Percentiles rank a stretch among this genome's conserved stretches.
These are phyloP conservation scores for Phaeosphaeriaceae sp. DNA, from an alignment of 2,329 filamentous ascomycete species.

Conservation along the genomic window DNA sequence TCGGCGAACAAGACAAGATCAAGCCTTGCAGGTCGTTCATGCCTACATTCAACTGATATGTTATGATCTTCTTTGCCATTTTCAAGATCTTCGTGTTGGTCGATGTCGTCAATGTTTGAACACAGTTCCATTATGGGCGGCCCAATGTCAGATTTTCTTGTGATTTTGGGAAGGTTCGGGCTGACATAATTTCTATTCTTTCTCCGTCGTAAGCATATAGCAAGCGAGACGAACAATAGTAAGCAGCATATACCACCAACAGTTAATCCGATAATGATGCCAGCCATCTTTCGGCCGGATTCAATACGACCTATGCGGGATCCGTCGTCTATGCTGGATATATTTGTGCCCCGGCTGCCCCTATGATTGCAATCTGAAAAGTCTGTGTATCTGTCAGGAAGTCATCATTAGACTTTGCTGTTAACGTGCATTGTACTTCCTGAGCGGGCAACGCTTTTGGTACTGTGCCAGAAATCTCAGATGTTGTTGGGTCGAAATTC, in stretches of 20 bases:
- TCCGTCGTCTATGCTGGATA: constrained; percentile 10
- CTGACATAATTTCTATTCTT: constrained; percentile 30
- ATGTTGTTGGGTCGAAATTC: constrained; percentile 54
- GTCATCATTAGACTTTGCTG: constrained; percentile 44
- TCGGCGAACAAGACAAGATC: constrained; percentile 40
- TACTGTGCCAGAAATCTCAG: constrained; percentile 57
- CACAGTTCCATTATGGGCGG: constrained; percentile 49
- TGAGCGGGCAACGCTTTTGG: constrained; percentile 50
- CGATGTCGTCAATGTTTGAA: constrained; percentile 33
- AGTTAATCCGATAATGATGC: constrained; percentile 37
- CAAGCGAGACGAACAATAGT: constrained; percentile 32
- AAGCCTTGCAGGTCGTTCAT: constrained; percentile 50
- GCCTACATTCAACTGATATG: constrained; percentile 19
- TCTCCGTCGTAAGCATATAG: constrained; percentile 28
- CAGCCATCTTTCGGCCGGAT: constrained; percentile 17
- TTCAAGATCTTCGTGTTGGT: constrained; percentile 42
- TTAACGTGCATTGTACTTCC: constrained; percentile 52
- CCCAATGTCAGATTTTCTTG: constrained; percentile 48
- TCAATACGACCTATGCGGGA: constrained; percentile 11
- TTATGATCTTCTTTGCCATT: constrained; percentile 40
- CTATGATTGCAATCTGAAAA: constrained; percentile 51
- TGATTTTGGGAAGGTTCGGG: constrained; percentile 27
- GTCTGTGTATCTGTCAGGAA: constrained; percentile 48
- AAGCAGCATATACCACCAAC: constrained; percentile 40
- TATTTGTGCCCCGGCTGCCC: constrained; percentile 6